phyloP scores from a whole-genome alignment of 2,329 filamentous ascomycete genomes.

The Trichoderma arundinaceum region DNA sequence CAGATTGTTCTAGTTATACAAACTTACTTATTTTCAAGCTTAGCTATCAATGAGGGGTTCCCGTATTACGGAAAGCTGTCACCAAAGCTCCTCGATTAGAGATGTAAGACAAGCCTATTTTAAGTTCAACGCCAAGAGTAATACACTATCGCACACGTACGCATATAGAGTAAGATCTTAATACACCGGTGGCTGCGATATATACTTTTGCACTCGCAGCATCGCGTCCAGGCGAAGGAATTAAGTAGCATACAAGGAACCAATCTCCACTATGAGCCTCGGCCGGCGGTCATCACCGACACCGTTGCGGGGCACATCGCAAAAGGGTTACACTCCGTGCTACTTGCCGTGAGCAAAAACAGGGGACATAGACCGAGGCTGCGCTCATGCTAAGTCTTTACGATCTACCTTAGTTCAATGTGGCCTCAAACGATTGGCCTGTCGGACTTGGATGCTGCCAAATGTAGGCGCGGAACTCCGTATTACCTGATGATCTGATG shows the following conservation, averaged over 20 bases:
- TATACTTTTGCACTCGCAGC: neutral
- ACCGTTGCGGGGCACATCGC: neutral
- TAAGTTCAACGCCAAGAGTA: too few species aligned
- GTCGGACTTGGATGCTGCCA: neutral
- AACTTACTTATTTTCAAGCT: neutral
- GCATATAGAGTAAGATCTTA: too few species aligned
- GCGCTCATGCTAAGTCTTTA: neutral
- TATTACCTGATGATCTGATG: too few species aligned
- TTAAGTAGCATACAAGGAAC: neutral
- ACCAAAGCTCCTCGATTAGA: too few species aligned
- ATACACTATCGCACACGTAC: too few species aligned
- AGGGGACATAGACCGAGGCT: neutral
- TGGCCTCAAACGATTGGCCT: too few species aligned
- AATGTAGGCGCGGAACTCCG: too few species aligned
- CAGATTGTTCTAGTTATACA: too few species aligned
- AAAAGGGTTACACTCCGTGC: neutral
- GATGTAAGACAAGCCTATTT: too few species aligned
- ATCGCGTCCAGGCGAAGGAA: neutral
- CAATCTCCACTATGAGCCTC: constrained; percentile 14
- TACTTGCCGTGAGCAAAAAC: neutral
- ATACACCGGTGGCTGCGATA: neutral
- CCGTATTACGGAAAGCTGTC: neutral
- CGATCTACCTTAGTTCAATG: neutral
- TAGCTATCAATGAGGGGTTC: neutral
- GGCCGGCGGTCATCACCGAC: constrained; percentile 16